Evolutionary conservation across 352 stramenopile genomes (phyloP).

Genomic region (Phytopythium kandeliae): DNA sequence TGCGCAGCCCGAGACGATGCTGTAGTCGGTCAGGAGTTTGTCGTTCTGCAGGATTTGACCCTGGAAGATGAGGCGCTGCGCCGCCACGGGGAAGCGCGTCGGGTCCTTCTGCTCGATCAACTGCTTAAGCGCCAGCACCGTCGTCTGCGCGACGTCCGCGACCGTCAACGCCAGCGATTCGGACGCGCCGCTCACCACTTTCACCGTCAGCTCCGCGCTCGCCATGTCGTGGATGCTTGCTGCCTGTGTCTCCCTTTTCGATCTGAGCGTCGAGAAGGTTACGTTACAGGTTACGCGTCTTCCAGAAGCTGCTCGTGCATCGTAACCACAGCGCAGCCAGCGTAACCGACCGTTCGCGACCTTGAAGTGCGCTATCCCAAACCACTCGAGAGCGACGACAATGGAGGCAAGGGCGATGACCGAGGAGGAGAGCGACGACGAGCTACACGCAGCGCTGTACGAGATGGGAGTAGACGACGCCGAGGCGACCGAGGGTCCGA

Average conservation of each 20-base stretch:
- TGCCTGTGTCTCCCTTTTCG: not conserved
- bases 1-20: constrained; percentile 49
- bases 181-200: constrained; percentile 58
- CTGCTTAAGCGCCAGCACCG: constrained; percentile 64
- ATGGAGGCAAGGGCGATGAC: not conserved
- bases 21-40: constrained; percentile 60
- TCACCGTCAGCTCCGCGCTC: constrained; percentile 48
- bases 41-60: constrained; percentile 79
- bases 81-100: constrained; percentile 48
- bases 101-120: constrained; percentile 50
- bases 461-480: not conserved
- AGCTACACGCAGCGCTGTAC: constrained; percentile 6
- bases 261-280: not conserved
- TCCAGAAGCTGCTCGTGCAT: no score
- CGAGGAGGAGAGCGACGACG: not conserved
- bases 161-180: constrained; percentile 49
- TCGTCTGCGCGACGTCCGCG: constrained; percentile 27
- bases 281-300: no score
- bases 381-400: no score
- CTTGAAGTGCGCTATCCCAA: constrained; percentile 3
- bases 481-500: not conserved
- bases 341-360: not conserved
- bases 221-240: constrained; percentile 10
- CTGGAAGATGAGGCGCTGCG: constrained; percentile 85
- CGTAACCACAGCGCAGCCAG: no score